Conservation (phyloP, 305 asterid genomes). For the Fraxinus velutina region DNA sequence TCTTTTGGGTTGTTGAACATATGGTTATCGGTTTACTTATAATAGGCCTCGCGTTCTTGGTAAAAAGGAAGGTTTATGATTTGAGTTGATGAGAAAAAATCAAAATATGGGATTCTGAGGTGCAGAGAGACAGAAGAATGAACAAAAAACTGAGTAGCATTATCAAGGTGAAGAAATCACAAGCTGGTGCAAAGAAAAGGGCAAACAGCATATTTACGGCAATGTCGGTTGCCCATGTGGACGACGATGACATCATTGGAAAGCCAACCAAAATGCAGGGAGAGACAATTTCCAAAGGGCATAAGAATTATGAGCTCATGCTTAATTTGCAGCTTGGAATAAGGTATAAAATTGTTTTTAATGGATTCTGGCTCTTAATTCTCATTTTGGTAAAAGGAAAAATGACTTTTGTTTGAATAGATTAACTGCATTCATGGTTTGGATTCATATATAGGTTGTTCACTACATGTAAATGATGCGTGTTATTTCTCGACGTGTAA, state of each 20-base stretch:
- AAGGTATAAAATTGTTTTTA: conserved; percentile 43
- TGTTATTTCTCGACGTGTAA: not conserved
- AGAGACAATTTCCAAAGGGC: conserved; percentile 65
- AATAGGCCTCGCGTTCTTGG: conserved; percentile 25
- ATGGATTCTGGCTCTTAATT: not conserved
- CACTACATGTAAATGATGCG: not conserved
- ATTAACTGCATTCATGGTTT: not conserved
- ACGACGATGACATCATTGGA: conserved; percentile 56
- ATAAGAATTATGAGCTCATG: conserved; percentile 83
- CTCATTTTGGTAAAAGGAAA: not conserved
- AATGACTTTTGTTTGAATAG: not conserved
- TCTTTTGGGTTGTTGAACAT: conserved; percentile 8
- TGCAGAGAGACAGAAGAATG: conserved; percentile 41
- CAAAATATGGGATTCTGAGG: conserved; percentile 10
- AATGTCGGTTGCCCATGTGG: conserved; percentile 96
- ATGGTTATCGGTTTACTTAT: conserved; percentile 29
- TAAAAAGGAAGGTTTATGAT: conserved; percentile 31
- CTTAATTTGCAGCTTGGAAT: conserved; percentile 95
- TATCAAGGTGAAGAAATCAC: conserved; percentile 44
- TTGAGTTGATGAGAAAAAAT: conserved; percentile 33
- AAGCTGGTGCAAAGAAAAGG: conserved; percentile 48
- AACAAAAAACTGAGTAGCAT: conserved; percentile 66
- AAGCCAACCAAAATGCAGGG: conserved; percentile 65
- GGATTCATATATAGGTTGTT: not conserved
- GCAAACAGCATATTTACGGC: conserved; percentile 45